Base-by-base conservation (phyloP, 2,329 filamentous ascomycete species). In the Pseudopyrenochaeta lycopersici region DNA sequence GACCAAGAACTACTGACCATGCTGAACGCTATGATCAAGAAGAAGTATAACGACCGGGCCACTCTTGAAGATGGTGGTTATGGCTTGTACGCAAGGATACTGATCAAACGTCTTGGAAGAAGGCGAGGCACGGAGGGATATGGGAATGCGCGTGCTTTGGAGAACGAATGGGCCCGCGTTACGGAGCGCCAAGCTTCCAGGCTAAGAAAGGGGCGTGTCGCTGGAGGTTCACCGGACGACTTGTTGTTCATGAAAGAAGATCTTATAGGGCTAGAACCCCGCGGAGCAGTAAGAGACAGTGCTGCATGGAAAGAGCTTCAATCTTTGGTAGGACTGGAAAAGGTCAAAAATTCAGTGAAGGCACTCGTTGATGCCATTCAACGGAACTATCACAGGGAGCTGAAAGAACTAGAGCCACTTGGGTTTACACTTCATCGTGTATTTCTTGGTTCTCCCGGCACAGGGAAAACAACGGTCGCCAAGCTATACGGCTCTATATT, bases 381-480 rank as follows among this genome's bases (percentile, higher is more conserved):
- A 48, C 77, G 78, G 1, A 92, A 92, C 65, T 92, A 90, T 52
- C 60, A 82, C 3, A 78, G 88, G 0, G 90, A 92, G 64, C 73
- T 92, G 0, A 62, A 77, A 0, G 89, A 91, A 61, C 76, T 88
- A 65, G 80, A 82, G 0, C 68, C 81, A 0, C 76, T 92, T 0
- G 75, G 87, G 46, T 86, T 85, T 46, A 85, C 82, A 0, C 77
- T 92, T 0, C 92, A 92, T 68, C 80, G 82, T 7, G 84, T 91
- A 1, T 91, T 93, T 49, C 67, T 92, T 0, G 90, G 90, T 0
- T 84, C 81, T 1, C 90, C 90, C 0, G 90, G 90, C 0, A 93
- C 90, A 0, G 90, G 90, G 0, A 93, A 92, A 64, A 92, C 90
- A 0, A 88, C 88, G 0, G 86, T 93, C 0, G 90, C 88, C 0